Conservation (phyloP, 1,139 yeast species). For the Keqinozyma sinolaborantium region DNA sequence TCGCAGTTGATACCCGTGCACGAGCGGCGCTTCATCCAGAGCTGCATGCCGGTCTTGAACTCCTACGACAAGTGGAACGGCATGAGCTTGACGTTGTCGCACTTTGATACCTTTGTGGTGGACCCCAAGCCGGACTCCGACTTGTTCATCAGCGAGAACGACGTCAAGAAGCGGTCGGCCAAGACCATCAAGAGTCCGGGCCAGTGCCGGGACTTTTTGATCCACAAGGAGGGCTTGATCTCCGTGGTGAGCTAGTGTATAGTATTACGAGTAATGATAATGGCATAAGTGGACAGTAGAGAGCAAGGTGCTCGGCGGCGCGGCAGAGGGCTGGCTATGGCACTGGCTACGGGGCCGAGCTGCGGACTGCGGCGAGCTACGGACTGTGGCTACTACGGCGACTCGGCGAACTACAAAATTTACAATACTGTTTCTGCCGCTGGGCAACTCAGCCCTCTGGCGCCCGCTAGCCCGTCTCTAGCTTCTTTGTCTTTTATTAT, state of each 20-base stretch:
- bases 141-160: slow-evolving; percentile 16
- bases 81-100: slow-evolving; percentile 26
- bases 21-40: slow-evolving; percentile 36
- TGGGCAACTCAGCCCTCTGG: too few relatives aligned
- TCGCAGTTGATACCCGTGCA: slow-evolving; percentile 4
- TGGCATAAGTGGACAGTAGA: too few relatives aligned
- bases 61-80: slow-evolving; percentile 42
- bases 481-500: too few relatives aligned
- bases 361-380: too few relatives aligned
- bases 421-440: too few relatives aligned
- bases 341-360: too few relatives aligned
- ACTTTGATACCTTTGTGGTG: slow-evolving; percentile 18
- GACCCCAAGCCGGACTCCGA: slow-evolving; percentile 7
- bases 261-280: too few relatives aligned
- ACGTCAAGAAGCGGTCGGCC: slow-evolving; percentile 4
- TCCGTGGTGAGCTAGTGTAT: slow-evolving; percentile 6
- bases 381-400: too few relatives aligned
- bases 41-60: slow-evolving; percentile 38
- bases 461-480: too few relatives aligned
- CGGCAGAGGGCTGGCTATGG: too few relatives aligned
- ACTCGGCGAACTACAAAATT: too few relatives aligned
- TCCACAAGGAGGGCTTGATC: slow-evolving; percentile 34
- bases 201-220: slow-evolving; percentile 22
- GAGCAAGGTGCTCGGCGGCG: too few relatives aligned
- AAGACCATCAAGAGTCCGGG: slow-evolving; percentile 3